A percentile compares a stretch with the other conserved stretches of the same genome.
phyloP scores from a whole-genome alignment of 1,284 basidiomycete genomes.

The Irpex sp. region DNA sequence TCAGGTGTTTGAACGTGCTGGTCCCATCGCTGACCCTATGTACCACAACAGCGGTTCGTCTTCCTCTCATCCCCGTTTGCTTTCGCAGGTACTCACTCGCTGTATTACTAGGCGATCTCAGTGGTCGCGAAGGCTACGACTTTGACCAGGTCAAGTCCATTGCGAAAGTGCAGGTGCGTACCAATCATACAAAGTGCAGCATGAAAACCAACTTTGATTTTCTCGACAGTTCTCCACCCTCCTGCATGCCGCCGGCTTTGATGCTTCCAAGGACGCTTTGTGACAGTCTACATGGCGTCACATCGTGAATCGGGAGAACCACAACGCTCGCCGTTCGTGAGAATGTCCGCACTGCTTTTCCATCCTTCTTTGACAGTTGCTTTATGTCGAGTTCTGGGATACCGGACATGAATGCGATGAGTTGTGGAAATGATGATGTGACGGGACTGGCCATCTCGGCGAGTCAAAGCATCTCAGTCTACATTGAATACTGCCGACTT shows the following conservation, averaged over 20 bases:
- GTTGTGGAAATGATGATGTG: not conserved
- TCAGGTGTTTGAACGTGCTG: constrained; percentile 80
- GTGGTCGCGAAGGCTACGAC: constrained; percentile 75
- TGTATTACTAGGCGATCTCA: constrained; percentile 57
- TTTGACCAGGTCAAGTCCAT: constrained; percentile 77
- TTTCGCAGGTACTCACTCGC: not conserved
- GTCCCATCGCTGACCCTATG: constrained; percentile 81
- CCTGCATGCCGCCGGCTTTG: constrained; percentile 50
- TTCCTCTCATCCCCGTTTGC: not conserved
- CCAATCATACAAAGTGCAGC: not conserved
- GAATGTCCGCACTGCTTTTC: not conserved
- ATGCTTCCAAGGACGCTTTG: constrained; percentile 23
- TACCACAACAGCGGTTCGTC: constrained; percentile 74
- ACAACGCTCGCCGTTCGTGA: not conserved
- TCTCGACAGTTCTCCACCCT: constrained; percentile 47
- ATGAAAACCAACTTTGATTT: not conserved
- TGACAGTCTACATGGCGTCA: not conserved
- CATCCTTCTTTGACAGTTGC: not conserved
- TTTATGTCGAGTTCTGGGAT: not conserved
- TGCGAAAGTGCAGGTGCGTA: constrained; percentile 76
- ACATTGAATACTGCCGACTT: not conserved
- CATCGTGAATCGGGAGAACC: not conserved
- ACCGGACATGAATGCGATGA: not conserved
- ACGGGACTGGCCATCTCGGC: not conserved
- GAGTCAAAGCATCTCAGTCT: not conserved